Evolutionary conservation across 768 basidiomycete genomes (phyloP).

Genomic region (Xerocomus potaroensis): DNA sequence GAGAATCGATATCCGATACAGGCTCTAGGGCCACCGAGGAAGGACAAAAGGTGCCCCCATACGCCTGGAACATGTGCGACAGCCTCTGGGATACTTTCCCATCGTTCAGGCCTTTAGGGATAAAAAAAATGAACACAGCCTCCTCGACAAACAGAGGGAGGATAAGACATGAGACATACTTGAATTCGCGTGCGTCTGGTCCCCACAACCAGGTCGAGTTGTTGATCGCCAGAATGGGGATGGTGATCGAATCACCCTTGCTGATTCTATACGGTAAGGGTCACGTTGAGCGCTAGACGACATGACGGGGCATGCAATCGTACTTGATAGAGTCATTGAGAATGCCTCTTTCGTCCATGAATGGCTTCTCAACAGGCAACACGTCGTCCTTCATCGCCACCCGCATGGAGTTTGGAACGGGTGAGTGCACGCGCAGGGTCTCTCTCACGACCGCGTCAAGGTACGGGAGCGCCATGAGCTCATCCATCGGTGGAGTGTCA

Average conservation of each 20-base stretch:
- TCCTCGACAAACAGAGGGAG: background rate
- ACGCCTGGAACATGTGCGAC: background rate
- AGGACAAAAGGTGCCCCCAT: background rate
- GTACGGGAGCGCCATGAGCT: slow-evolving; percentile 60
- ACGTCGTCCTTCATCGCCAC: slow-evolving; percentile 50
- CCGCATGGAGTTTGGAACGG: slow-evolving; percentile 42
- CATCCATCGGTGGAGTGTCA: slow-evolving; percentile 64
- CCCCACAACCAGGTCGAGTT: background rate
- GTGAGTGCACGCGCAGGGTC: slow-evolving; percentile 47
- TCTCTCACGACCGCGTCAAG: slow-evolving; percentile 67
- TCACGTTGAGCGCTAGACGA: too few relatives aligned
- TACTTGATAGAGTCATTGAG: background rate
- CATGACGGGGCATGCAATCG: background rate
- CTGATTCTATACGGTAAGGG: background rate
- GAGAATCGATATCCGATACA: background rate
- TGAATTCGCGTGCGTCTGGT: background rate
- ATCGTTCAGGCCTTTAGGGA: background rate
- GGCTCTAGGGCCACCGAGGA: background rate
- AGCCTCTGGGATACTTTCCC: background rate
- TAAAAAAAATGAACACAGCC: background rate
- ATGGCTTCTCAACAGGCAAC: slow-evolving; percentile 32
- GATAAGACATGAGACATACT: too few relatives aligned
- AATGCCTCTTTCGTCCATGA: background rate
- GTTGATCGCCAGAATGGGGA: background rate
- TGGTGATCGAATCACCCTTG: background rate